Percentiles rank a stretch among this genome's conserved stretches.
phyloP scores from a whole-genome alignment of 75 land plant species.

The Pinus tabuliformis region DNA sequence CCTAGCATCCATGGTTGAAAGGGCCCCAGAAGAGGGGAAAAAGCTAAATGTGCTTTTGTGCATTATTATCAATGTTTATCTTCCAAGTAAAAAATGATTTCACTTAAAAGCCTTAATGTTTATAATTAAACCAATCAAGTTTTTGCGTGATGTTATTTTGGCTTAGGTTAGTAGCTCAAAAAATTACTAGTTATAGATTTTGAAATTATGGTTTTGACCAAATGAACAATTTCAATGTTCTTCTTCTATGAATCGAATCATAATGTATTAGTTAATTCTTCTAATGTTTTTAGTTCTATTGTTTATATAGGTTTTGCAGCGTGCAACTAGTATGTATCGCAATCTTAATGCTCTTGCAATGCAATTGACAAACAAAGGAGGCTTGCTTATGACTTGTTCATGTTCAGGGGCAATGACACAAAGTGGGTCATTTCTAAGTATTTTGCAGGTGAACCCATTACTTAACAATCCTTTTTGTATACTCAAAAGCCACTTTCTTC shows the following conservation, averaged over 20 bases:
- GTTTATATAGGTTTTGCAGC: slow-evolving; percentile 63
- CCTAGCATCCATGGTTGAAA: too few relatives aligned
- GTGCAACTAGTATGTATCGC: slow-evolving; percentile 79
- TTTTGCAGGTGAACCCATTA: slow-evolving; percentile 58
- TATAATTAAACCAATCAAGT: background rate
- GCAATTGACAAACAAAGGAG: slow-evolving; percentile 74
- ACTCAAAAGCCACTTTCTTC: background rate
- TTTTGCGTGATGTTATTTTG: background rate
- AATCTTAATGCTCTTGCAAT: slow-evolving; percentile 85
- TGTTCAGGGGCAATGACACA: slow-evolving; percentile 99
- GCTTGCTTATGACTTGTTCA: slow-evolving; percentile 97
- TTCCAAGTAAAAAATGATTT: background rate
- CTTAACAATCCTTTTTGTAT: background rate
- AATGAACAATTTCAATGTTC: background rate
- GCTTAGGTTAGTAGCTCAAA: background rate
- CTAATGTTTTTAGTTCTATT: background rate
- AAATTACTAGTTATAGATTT: background rate
- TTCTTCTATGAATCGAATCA: background rate
- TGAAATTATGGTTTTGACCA: background rate
- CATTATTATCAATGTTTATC: background rate
- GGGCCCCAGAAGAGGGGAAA: too few relatives aligned
- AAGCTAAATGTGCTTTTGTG: background rate
- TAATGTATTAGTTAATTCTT: background rate
- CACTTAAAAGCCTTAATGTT: background rate
- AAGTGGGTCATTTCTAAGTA: slow-evolving; percentile 71